These are phyloP conservation scores for Kurtzmaniella quercitrusa DNA, from an alignment of 1,139 yeast species.

Conservation along the genomic window DNA sequence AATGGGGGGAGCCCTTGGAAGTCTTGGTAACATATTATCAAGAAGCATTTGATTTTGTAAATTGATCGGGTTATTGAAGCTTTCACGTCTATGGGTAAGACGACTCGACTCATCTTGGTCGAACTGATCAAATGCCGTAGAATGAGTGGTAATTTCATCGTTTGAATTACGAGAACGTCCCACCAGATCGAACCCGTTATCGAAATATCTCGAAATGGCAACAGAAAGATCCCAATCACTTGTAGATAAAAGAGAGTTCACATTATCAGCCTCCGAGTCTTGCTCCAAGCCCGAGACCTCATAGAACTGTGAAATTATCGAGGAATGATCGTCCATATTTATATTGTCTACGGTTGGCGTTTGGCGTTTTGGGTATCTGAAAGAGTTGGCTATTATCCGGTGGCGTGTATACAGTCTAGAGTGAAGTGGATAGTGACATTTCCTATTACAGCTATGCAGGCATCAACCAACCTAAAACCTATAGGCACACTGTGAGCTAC, in stretches of 20 bases:
- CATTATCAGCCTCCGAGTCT: conserved; percentile 27
- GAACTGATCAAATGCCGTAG: conserved; percentile 9
- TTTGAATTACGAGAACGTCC: conserved; percentile 2
- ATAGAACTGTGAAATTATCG: conserved; percentile 34
- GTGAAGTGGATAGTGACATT: too few relatives aligned
- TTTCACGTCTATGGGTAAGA: conserved; percentile 6
- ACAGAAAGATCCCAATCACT: conserved; percentile 48
- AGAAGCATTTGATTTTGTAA: conserved; percentile 32
- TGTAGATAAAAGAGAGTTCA: conserved; percentile 32
- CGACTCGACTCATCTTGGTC: conserved; percentile 9
- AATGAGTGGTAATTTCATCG: conserved; percentile 3
- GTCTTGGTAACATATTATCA: conserved; percentile 32
- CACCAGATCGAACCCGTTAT: conserved; percentile 38
- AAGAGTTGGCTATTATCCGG: background rate
- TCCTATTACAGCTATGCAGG: too few relatives aligned
- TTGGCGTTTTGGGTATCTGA: too few relatives aligned
- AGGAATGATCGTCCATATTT: conserved; percentile 6
- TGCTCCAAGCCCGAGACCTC: conserved; percentile 42
- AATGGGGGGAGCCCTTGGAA: conserved; percentile 41
- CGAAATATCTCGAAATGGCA: conserved; percentile 49
- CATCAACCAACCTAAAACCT: too few relatives aligned
- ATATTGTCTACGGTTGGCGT: conserved; percentile 3
- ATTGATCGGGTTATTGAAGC: conserved; percentile 12
- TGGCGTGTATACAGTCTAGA: background rate
- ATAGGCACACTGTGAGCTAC: too few relatives aligned